A percentile compares a stretch with the other conserved stretches of the same genome.
Conservation (phyloP, 148 eudicot genomes). For the Silene uniflora region DNA sequence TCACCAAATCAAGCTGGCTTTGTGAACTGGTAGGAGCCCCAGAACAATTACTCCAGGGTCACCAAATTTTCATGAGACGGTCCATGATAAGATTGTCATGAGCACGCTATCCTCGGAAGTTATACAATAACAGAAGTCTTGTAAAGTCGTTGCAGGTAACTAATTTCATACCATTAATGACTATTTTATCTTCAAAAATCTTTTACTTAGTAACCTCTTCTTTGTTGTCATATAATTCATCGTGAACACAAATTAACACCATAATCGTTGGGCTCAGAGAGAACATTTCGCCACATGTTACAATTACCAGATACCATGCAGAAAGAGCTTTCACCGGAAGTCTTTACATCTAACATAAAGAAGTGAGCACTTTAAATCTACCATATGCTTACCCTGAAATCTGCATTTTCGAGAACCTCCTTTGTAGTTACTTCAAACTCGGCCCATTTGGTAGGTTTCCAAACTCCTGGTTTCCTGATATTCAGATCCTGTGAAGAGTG, state of each 20-base stretch:
- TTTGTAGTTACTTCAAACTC: conserved; percentile 77
- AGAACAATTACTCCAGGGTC: background rate
- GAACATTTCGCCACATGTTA: background rate
- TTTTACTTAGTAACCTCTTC: background rate
- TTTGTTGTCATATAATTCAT: background rate
- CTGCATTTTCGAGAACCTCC: conserved; percentile 79
- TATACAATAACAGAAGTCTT: too few species aligned
- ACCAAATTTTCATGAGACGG: background rate
- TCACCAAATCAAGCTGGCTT: background rate
- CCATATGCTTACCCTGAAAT: conserved; percentile 72
- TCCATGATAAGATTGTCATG: too few species aligned
- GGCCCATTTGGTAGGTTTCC: conserved; percentile 39
- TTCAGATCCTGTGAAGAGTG: conserved; percentile 59
- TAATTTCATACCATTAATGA: background rate
- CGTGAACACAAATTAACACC: background rate
- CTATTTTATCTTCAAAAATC: background rate
- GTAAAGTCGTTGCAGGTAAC: background rate
- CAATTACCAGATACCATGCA: background rate
- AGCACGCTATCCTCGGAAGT: background rate
- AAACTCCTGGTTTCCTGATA: conserved; percentile 63
- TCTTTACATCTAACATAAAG: background rate
- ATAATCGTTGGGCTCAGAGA: background rate
- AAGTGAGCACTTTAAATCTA: background rate
- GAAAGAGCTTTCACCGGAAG: background rate
- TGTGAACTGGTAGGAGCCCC: background rate